These are phyloP conservation scores for Pleurotus eryngii DNA, from an alignment of 768 basidiomycete genomes.

Conservation along the genomic window DNA sequence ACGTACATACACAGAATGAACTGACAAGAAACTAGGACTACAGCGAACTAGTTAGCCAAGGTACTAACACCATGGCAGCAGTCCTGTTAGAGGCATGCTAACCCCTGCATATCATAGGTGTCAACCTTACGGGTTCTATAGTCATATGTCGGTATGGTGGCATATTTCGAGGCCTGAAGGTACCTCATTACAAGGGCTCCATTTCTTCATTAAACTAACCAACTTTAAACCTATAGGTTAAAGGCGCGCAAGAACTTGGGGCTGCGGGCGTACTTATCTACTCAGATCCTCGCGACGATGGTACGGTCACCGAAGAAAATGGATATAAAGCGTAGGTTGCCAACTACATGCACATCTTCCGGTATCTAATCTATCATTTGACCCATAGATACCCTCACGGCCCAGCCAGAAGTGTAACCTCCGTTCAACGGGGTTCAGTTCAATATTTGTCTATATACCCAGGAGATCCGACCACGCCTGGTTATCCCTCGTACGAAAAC, in stretches of 20 bases:
- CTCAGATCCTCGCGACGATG: constrained; percentile 64
- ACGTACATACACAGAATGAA: not conserved
- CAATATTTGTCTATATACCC: constrained; percentile 61
- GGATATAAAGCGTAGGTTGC: constrained; percentile 45
- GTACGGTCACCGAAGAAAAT: constrained; percentile 53
- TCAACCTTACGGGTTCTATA: constrained; percentile 56
- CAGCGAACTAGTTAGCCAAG: constrained; percentile 50
- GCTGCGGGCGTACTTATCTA: constrained; percentile 61
- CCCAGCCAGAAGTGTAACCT: constrained; percentile 58
- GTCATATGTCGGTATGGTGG: constrained; percentile 58
- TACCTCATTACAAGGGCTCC: constrained; percentile 14
- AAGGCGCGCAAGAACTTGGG: constrained; percentile 63
- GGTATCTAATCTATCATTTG: not conserved
- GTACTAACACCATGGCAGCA: constrained; percentile 18
- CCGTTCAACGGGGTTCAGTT: constrained; percentile 65
- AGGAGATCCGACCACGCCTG: constrained; percentile 46
- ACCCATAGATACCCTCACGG: constrained; percentile 55
- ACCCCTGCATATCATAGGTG: constrained; percentile 31
- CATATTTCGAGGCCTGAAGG: constrained; percentile 70
- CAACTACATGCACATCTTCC: too few relatives aligned
- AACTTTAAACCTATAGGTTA: constrained; percentile 32
- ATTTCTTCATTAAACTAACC: not conserved
- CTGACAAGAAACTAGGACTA: constrained; percentile 41
- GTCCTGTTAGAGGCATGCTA: too few relatives aligned
- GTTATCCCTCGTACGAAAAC: constrained; percentile 64